Evolutionary conservation across 768 basidiomycete species (phyloP).

Genomic region (Phanerochaete sordida): DNA sequence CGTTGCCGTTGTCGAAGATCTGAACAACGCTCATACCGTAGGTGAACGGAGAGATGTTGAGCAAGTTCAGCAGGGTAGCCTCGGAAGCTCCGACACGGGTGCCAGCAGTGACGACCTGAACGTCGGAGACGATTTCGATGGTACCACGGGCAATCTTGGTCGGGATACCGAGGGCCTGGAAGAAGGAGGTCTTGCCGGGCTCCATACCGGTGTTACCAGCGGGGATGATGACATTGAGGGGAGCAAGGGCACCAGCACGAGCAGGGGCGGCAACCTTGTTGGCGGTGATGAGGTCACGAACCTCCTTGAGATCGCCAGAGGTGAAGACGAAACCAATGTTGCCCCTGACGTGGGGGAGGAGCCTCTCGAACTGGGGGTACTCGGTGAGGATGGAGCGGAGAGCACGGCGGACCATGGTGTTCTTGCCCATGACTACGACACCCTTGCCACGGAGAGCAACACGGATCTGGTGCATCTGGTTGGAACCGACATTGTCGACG

Average conservation of each 20-base stretch:
- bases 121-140: constrained; percentile 97
- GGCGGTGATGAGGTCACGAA: constrained; percentile 88
- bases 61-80: constrained; percentile 98
- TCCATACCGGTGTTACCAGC: constrained; percentile 99
- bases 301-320: constrained; percentile 83
- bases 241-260: constrained; percentile 95
- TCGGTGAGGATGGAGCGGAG: constrained; percentile 89
- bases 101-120: constrained; percentile 91
- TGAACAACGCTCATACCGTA: constrained; percentile 99
- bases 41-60: constrained; percentile 99
- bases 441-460: constrained; percentile 94
- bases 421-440: constrained; percentile 99
- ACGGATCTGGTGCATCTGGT: constrained; percentile 99
- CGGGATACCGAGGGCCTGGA: constrained; percentile 99
- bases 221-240: constrained; percentile 88
- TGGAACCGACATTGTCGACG: constrained; percentile 99
- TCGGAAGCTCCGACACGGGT: constrained; percentile 96
- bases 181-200: constrained; percentile 99
- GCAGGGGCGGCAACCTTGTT: constrained; percentile 99
- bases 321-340: constrained; percentile 99
- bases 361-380: constrained; percentile 90
- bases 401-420: constrained; percentile 99
- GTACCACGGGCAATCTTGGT: constrained; percentile 99
- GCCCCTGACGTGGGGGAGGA: constrained; percentile 93
- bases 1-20: constrained; percentile 92